Percentiles rank a stretch among this genome's conserved stretches.
These are phyloP conservation scores for Kwoniella sp. DNA, from an alignment of 768 basidiomycete genomes.

Conservation along the genomic window DNA sequence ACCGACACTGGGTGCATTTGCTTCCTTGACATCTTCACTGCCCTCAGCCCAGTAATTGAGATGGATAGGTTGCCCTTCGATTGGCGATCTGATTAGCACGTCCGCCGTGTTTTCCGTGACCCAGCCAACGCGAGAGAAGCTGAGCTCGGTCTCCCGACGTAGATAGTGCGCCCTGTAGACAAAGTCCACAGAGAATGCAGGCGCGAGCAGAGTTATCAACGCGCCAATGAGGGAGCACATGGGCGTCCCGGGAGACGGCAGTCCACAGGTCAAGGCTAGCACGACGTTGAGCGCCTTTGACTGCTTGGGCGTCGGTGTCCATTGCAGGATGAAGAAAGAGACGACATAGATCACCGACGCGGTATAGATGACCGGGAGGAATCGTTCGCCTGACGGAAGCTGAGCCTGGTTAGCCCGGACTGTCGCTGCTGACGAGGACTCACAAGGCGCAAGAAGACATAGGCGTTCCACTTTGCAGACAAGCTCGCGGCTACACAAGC, in stretches of 20 bases:
- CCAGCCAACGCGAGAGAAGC: constrained; percentile 13
- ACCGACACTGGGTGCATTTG: background rate
- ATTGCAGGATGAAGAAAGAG: background rate
- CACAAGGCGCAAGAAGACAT: constrained; percentile 10
- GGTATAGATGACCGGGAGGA: constrained; percentile 10
- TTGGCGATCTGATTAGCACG: background rate
- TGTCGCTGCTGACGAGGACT: background rate
- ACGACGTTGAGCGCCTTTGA: background rate
- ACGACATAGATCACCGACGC: constrained; percentile 6
- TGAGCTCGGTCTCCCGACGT: background rate
- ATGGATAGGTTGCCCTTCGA: too few relatives aligned
- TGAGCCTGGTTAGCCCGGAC: background rate
- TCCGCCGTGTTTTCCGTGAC: constrained; percentile 4
- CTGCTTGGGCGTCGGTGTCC: background rate
- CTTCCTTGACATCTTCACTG: background rate
- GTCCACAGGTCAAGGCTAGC: background rate
- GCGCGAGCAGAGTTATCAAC: constrained; percentile 1
- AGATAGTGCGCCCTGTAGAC: constrained; percentile 3
- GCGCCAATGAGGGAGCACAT: background rate
- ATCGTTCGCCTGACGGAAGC: constrained; percentile 7
- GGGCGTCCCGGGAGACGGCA: background rate
- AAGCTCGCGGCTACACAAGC: constrained; percentile 5
- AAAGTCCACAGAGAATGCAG: constrained; percentile 3
- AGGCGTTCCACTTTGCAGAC: constrained; percentile 10
- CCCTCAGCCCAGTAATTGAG: background rate